Percentiles rank a stretch among this genome's conserved stretches.
Evolutionary conservation across 306 rosid genomes (phyloP).

Genomic region (Cucurbita argyrosperma): DNA sequence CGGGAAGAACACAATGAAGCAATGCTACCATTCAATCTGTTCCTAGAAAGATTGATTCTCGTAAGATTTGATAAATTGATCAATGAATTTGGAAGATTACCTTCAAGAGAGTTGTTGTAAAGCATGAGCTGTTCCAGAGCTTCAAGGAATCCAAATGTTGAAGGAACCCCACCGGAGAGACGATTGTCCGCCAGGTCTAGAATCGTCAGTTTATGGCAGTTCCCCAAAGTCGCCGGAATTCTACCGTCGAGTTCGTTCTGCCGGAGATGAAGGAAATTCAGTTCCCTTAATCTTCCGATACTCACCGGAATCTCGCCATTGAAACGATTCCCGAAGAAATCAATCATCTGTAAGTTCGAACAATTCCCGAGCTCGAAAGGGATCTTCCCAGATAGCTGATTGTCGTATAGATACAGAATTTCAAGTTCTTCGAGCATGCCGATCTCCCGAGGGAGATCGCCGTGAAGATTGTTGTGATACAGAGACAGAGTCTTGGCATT

Average conservation of each 20-base stretch:
- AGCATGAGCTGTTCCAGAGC: slow-evolving; percentile 67
- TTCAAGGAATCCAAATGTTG: slow-evolving; percentile 39
- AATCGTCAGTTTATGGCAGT: slow-evolving; percentile 48
- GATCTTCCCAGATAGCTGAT: slow-evolving; percentile 50
- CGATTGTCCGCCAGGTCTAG: slow-evolving; percentile 78
- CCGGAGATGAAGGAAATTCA: slow-evolving; percentile 75
- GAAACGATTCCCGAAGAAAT: slow-evolving; percentile 70
- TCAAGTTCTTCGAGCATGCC: slow-evolving; percentile 73
- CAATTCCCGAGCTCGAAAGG: slow-evolving; percentile 84
- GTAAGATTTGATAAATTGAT: slow-evolving; percentile 47
- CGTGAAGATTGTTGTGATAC: slow-evolving; percentile 64
- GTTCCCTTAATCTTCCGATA: slow-evolving; percentile 53
- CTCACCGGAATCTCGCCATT: slow-evolving; percentile 59
- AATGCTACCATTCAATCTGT: slow-evolving; percentile 69
- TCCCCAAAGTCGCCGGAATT: slow-evolving; percentile 75
- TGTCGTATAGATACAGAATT: slow-evolving; percentile 71
- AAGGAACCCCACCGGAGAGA: slow-evolving; percentile 62
- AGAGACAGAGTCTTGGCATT: slow-evolving; percentile 39
- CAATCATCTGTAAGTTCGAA: slow-evolving; percentile 66
- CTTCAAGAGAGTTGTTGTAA: slow-evolving; percentile 91
- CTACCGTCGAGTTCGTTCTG: slow-evolving; percentile 71
- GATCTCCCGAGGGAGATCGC: slow-evolving; percentile 61
- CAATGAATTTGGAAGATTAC: slow-evolving; percentile 61
- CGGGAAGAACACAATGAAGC: slow-evolving; percentile 46
- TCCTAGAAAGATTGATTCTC: slow-evolving; percentile 66